Evolutionary conservation across 441 rosid genomes (phyloP), one percentile per base, ranked within the genome.

Genomic region (Arabidopsis lyrata): DNA sequence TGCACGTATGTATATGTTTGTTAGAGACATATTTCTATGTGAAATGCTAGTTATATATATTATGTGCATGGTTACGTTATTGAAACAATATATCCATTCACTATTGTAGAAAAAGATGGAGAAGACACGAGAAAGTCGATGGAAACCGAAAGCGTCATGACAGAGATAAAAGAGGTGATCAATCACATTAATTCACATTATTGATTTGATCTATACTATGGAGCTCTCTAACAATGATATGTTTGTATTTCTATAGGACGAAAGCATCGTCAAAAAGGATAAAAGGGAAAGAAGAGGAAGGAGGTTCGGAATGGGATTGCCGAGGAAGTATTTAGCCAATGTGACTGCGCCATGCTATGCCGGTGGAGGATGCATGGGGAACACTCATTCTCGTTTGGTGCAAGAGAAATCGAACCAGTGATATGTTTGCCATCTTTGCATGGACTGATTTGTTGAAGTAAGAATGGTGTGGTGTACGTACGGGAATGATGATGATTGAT

Each of bases 321-420:
- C 81, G 6, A 81, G 66, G 41, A 90, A 71, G 77, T 72, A 80
- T 47, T 74, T 89, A 66, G 67, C 86, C 55, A 83, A 73, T 20
- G 85, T 86, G 5, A 81, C 68, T 31, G 80, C 93, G 3, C 70
- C 74, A 2, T 91, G 96, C 74, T 88, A 86, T 50, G 77, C 80
- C 6, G 84, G 87, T 14, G 55, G 66, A 78, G 63, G 82, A 18
- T 76, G 88, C 71, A 80, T 80, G 64, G 67, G 55, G 3, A 83
- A 75, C 5, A 60, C 83, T 41, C 55, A 73, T 8, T 29, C 82
- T 12, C 66, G 59, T 50, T 79, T 83, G 47, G 80, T 83, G 32
- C 15, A 79, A 45, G 75, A 58, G 8, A 84, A 80, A 49, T 11
- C 81, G 41, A 59, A 68, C 47, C 18, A 48, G 63, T 72, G 63